Base-by-base conservation (phyloP, 257 asterid genomes). In the Rubia yunnanensis region DNA sequence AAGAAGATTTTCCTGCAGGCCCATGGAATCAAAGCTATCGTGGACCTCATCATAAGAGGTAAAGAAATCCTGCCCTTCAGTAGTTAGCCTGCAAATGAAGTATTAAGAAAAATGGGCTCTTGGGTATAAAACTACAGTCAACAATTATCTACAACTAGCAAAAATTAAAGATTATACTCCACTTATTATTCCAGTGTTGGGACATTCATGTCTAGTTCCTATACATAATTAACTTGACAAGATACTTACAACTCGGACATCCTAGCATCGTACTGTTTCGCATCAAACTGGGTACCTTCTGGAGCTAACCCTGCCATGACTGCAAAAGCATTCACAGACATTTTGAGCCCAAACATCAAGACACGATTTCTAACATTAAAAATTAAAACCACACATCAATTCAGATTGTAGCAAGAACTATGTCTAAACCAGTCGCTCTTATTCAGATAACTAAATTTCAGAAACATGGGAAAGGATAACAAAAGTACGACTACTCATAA, bases 1-100 rank as follows among this genome's bases (percentile, higher is more conserved):
- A 6, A 80, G 77, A 65, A 80, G 84, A 67, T 80, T 77, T 63
- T 80, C 84, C 69, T 71, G 82, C 78, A 80, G 63, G 26, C 84
- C 84, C 84, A 80, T 80, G 50, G 78, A 30, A 58, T 80, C 84
- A 54, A 80, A 80, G 70, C 84, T 80, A 8, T 80, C 84, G 22
- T 64, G 69, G 57, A 80, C 84, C 39, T 80, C 84, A 73, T 80
- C 82, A 35, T 77, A 80, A 17, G 79, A 70, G 61, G 84, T 77
- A 66, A 80, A 80, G 66, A 80, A 77, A 24, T 76, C 82, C 36
- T 74, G 76, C 24, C 79, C 80, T 10, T 80, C 84, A 60, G 79
- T 10, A 0, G 58, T 74, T 23, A 76, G 73, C 68, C 84, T 80
- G 72, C 10, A 55, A 24, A 55, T 26, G 6, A 26, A 31, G 39